Percentiles rank a stretch among this genome's conserved stretches.
Evolutionary conservation across 441 rosid species (phyloP).

Genomic region (Kokia cookei): DNA sequence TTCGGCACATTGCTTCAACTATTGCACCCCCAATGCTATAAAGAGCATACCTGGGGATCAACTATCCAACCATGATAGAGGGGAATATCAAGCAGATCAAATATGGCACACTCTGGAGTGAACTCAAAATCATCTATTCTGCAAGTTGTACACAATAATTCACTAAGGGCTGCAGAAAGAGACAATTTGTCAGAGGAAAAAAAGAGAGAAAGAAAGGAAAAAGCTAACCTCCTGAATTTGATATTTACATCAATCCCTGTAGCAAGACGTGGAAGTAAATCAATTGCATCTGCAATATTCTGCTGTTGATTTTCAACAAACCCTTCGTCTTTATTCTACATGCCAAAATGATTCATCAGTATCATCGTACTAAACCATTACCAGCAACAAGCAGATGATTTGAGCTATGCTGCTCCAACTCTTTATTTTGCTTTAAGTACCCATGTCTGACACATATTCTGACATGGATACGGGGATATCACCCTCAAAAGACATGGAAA

Average conservation of each 20-base stretch:
- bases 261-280: conserved; percentile 82
- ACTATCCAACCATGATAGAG: conserved; percentile 96
- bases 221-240: conserved; percentile 76
- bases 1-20: not conserved
- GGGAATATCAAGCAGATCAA: conserved; percentile 94
- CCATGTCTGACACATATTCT: not conserved
- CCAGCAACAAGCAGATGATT: not conserved
- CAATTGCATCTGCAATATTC: conserved; percentile 94
- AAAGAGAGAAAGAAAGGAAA: not conserved
- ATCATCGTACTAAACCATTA: conserved; percentile 4
- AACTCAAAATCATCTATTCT: conserved; percentile 99
- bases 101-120: conserved; percentile 90
- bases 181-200: not conserved
- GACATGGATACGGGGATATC: not conserved
- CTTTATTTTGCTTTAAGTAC: not conserved
- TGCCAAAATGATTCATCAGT: conserved; percentile 9
- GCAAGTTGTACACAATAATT: conserved; percentile 22
- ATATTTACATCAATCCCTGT: conserved; percentile 98
- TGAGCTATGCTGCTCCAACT: not conserved
- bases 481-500: not conserved
- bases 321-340: conserved; percentile 80
- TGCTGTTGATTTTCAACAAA: conserved; percentile 91
- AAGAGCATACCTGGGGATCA: conserved; percentile 44
- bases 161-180: conserved; percentile 6
- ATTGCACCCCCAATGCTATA: not conserved